Evolutionary conservation across 1,284 basidiomycete species (phyloP), one percentile per base, ranked within the genome.

Genomic region (Cryptococcus hybrid): DNA sequence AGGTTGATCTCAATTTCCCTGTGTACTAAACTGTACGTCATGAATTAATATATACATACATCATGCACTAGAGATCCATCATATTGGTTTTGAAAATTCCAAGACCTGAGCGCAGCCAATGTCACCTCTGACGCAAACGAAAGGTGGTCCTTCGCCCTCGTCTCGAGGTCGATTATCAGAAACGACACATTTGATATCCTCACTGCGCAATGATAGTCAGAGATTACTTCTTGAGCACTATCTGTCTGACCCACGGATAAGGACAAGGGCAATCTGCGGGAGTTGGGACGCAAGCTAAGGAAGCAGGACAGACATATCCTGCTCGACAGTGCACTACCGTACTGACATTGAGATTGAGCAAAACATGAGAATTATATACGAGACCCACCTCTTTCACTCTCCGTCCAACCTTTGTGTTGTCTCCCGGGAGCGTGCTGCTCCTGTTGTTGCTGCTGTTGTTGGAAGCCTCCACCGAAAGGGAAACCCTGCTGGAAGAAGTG

Each of bases 1-100:
- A 87, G 30, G 84, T 92, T 5, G 88, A 93, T 76, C 74, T 79
- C 37, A 74, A 70, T 13, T 93, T 93, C 72, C 91, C 91, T 37
- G 73, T 89, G 7, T 94, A 94, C 73, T 94, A 47, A 12, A 35
- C 18, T 34, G 11, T 35, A n/a, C 51, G n/a, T 30, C 30, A 30
- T 30, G 30, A 3, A 30, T 30, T 30, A 30, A 30, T 4, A 30
- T 30, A 30, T 30, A 30, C 30, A 30, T 30, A 30, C 30, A 42
- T 53, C 44, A 53, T 54, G 24, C 24, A 24, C 24, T 24, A 24
- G 24, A 24, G 48, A 43, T 47, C 40, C 18, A 30, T 58, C 51
- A 75, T 66, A 75, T 71, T 30, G 62, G 50, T 43, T 62, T 63
- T 5, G 73, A 53, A 48, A 68, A 70, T 39, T 56, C 15, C 8